Base-by-base conservation (phyloP, 768 basidiomycete species). In the Cystofilobasidium macerans region DNA sequence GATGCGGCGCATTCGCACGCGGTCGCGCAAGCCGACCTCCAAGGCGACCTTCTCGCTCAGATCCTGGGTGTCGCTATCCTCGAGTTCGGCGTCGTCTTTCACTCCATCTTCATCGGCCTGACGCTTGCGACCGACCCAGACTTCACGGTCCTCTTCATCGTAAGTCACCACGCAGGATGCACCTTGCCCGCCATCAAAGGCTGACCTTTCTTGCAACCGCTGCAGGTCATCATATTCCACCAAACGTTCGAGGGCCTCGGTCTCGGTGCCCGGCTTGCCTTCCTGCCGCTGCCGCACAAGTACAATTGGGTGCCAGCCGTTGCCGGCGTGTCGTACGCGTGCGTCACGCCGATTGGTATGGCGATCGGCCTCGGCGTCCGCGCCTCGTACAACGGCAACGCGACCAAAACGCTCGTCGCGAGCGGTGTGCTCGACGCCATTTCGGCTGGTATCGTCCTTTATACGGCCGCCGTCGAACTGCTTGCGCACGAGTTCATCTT, bases 231-330 rank as follows among this genome's bases (percentile, higher is more conserved):
- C 30, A 78, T 91, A 71, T 92, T 93, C 78, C 94, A 97, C 73
- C 93, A 90, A 60, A 93, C 81, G 87, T 97, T 97, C 71, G 94
- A 98, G 75, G 94, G 92, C 26, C 82, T 97, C 53, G 94, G 91
- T 74, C 79, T 98, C 26, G 94, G 94, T 12, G 85, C 91, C 0
- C 87, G 94, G 12, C 79, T 98, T 14, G 89, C 93, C 1, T 84
- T 80, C 74, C 81, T 98, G 73, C 76, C 78, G 22, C 78, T 79
- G 0, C 77, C 77, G 12, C 7, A 42, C 2, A 48, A 69, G 2
- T 63, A 74, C 48, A 65, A 65, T 26, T 76, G 70, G 69, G 74
- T 87, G 1, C 86, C 88, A 4, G 71, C 82, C 51, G 70, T 77
- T 30, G 88, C 80, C 5, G 88, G 84, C 9, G 13, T 82, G 11